A percentile compares a stretch with the other conserved stretches of the same genome.
Conservation (phyloP, 768 basidiomycete genomes). For the Leccinum subtestaceum region DNA sequence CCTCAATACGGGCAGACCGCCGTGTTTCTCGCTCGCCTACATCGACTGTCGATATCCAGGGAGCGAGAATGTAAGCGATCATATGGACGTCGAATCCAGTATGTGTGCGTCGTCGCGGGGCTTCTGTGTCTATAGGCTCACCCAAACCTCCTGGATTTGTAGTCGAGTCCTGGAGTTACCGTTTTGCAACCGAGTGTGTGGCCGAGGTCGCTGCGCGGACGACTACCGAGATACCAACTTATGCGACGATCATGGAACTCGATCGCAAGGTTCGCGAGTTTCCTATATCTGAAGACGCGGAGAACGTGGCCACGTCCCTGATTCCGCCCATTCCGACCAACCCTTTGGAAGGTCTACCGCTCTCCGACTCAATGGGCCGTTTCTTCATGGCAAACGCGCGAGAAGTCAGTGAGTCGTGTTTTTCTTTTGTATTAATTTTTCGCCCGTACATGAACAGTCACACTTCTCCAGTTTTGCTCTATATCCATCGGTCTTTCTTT, state of each 20-base stretch:
- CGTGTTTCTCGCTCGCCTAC: constrained; percentile 61
- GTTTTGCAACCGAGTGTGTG: constrained; percentile 64
- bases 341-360: constrained; percentile 10
- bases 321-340: constrained; percentile 14
- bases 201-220: constrained; percentile 62
- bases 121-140: neutral
- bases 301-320: constrained; percentile 38
- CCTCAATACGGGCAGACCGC: constrained; percentile 68
- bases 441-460: too few species aligned
- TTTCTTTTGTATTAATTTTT: neutral
- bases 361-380: constrained; percentile 36
- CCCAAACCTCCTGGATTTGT: neutral
- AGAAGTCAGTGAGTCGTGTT: constrained; percentile 35
- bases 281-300: constrained; percentile 47
- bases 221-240: constrained; percentile 61
- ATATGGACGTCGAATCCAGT: constrained; percentile 20
- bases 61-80: constrained; percentile 12
- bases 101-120: constrained; percentile 26
- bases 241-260: constrained; percentile 63
- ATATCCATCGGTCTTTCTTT: constrained; percentile 67
- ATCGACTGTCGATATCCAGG: constrained; percentile 65
- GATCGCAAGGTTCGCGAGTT: constrained; percentile 69
- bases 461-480: constrained; percentile 47
- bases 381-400: constrained; percentile 36
- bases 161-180: constrained; percentile 63